Percentiles rank a stretch among this genome's conserved stretches.
Evolutionary conservation across 257 asterid genomes (phyloP).

Genomic region (Pogostemon cablin): DNA sequence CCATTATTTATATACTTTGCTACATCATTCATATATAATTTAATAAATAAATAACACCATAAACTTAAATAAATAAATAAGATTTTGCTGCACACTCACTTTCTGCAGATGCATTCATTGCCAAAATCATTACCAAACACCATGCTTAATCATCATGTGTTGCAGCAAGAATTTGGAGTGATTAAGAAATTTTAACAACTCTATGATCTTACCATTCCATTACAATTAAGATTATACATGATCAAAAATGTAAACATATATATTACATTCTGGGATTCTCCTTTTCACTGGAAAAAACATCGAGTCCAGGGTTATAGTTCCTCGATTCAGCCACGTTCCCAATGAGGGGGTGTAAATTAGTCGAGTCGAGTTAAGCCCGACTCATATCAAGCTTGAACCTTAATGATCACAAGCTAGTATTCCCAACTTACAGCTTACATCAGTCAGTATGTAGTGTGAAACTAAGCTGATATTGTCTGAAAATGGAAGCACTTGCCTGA

Average conservation of each 20-base stretch:
- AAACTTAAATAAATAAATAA: neutral
- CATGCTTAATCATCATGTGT: slow-evolving; percentile 38
- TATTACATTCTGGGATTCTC: too few relatives aligned
- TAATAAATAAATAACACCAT: neutral
- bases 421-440: slow-evolving; percentile 38
- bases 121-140: slow-evolving; percentile 31
- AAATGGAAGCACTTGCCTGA: neutral
- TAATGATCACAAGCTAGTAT: neutral
- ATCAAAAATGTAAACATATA: slow-evolving; percentile 15
- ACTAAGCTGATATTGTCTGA: slow-evolving; percentile 33
- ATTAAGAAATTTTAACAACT: neutral
- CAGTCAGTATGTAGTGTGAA: slow-evolving; percentile 39
- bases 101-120: slow-evolving; percentile 28
- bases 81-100: slow-evolving; percentile 2
- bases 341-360: neutral
- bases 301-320: slow-evolving; percentile 38
- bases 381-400: neutral
- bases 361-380: neutral
- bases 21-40: neutral
- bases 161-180: neutral
- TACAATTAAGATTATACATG: slow-evolving; percentile 25
- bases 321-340: slow-evolving; percentile 32
- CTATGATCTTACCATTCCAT: neutral
- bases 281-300: neutral
- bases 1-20: neutral